Evolutionary conservation across 2,329 filamentous ascomycete genomes (phyloP), one percentile per base, ranked within the genome.

Genomic region (Trichoderma sp.): DNA sequence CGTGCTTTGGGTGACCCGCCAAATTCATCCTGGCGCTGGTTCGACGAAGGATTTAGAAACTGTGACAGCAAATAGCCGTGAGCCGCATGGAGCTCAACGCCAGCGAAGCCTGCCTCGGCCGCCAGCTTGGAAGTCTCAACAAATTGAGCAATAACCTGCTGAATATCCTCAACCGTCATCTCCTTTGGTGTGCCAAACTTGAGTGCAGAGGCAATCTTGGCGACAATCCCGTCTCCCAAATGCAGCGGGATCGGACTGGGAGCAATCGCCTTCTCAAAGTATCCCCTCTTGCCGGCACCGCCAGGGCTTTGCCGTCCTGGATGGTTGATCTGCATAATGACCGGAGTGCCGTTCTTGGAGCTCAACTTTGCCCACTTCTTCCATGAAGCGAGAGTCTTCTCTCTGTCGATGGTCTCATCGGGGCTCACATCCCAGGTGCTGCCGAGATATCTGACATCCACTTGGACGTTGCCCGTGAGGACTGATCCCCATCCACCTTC

Each of bases 21-120:
- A 69, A 89, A 89, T 5, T 77, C 75, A 69, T 90, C 87, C 0
- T 81, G 84, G 13, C 87, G 80, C 56, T 74, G 74, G 72, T 89
- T 89, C 0, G 80, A 82, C 30, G 79, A 81, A 1, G 80, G 77
- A 0, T 81, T 83, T 21, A 89, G 75, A 74, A 89, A 89, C 70
- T 87, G 84, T 7, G 83, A 80, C 0, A 89, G 76, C 2, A 90
- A 79, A 73, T 88, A 89, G 1, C 87, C 87, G 70, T 90, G 87
- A 0, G 83, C 83, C 4, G 75, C 83, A 49, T 85, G 83, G 13
- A 85, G 76, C 72, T 85, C 75, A 1, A 83, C 73, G 0, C 82
- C 83, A 2, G 80, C 80, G 39, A 85, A 81, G 1, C 83, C 85
- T 0, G 86, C 79, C 1, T 82, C 79, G 1, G 79, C 77, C 0